Base-by-base conservation (phyloP, 257 asterid genomes). In the Ophiorrhiza pumila region DNA sequence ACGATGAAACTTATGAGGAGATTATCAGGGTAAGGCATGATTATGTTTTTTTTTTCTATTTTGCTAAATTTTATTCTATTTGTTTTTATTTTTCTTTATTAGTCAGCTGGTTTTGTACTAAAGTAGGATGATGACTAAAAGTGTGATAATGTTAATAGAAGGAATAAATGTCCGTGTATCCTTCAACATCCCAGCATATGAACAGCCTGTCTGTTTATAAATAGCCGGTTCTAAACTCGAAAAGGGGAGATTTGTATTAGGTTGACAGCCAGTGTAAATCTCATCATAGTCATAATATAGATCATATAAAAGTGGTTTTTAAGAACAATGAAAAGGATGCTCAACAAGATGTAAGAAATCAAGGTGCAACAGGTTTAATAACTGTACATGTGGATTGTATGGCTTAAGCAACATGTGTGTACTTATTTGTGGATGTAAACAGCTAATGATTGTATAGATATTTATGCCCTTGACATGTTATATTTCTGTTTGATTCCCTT, bases 1-100 rank as follows among this genome's bases (percentile, higher is more conserved):
- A 92, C 82, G 99, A 92, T 78, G 99, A 95, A 84, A 95, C 99
- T 0, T 92, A 95, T 7, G 99, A 95, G 84, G 98, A 95, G 84
- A 95, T 95, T 75, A 96, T 95, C 77, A 85, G 97, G 97, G 99
- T 95, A 85, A 71, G 89, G 62, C 47, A 45, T 41, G 27, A 41
- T 45, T 62, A 43, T 53, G 2, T 18, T 17, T 32, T 61, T 17
- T 32, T 61, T 20, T 39, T 31, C 47, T 55, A 22, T 29, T 5
- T 69, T 73, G 14, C 67, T 25, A 13, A 8, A 4, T 13, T n/a
- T 34, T 43, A 59, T 41, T 39, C 29, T 65, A 43, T 5, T 50
- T 60, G 37, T 34, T 43, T 67, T 39, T 65, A 58, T 49, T 34
- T n/a, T 43, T 41, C 46, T 47, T 59, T 32, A 5, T 39, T n/a